Percentiles rank a stretch among this genome's conserved stretches.
phyloP scores from a whole-genome alignment of 169 alveolate species.

The Plasmodium adleri region DNA sequence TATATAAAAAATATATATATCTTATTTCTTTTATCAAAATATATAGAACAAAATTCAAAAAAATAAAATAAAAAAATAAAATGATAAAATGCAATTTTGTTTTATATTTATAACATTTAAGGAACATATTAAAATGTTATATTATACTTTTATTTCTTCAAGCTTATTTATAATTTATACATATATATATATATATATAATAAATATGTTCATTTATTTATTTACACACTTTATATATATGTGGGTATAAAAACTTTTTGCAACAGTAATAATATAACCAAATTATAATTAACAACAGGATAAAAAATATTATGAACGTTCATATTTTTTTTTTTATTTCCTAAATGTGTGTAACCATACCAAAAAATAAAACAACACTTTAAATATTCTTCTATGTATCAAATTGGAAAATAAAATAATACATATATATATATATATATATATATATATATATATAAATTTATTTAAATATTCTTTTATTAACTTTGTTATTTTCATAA shows the following conservation, averaged over 20 bases:
- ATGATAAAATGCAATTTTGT: conserved; percentile 8
- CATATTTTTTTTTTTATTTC: conserved; percentile 41
- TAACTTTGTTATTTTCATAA: conserved; percentile 6
- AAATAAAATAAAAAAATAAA: too few relatives aligned
- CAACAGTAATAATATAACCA: neutral
- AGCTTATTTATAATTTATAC: too few relatives aligned
- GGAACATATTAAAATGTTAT: conserved; percentile 2
- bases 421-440: neutral
- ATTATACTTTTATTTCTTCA: neutral
- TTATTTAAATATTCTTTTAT: neutral
- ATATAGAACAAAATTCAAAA: too few relatives aligned
- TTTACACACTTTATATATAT: conserved; percentile 15
- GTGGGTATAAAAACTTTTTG: conserved; percentile 8
- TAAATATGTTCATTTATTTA: conserved; percentile 18
- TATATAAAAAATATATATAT: too few relatives aligned
- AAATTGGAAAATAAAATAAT: conserved; percentile 12
- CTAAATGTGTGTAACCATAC: conserved; percentile 19
- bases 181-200: too few relatives aligned
- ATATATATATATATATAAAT: neutral
- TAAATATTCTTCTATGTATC: conserved; percentile 4
- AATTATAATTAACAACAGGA: neutral
- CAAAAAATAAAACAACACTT: neutral
- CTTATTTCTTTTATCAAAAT: too few relatives aligned
- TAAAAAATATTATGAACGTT: conserved; percentile 41
- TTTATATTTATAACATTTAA: conserved; percentile 31